Evolutionary conservation across 768 basidiomycete genomes (phyloP), one percentile per base, ranked within the genome.

Genomic region (Coprinopsis strossmayeri): DNA sequence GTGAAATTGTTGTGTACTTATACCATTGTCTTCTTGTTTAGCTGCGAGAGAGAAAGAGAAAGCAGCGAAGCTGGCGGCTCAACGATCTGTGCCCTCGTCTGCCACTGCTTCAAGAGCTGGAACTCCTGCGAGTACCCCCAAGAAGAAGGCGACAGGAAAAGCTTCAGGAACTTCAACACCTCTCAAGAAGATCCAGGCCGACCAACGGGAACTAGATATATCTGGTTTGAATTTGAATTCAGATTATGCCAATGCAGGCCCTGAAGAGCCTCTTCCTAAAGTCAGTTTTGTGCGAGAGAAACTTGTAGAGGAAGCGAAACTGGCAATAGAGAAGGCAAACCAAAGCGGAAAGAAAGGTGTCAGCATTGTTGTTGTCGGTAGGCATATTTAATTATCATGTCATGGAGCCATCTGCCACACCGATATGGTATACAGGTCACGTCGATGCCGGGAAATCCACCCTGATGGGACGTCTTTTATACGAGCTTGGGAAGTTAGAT

Each of bases 361-460:
- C 43, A 94, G 86, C 62, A 69, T 99, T 56, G 87, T 98, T 23
- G 91, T 99, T 38, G 85, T 99, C 35, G 96, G 95, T 95, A 61
- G 55, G 70, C 23, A 32, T 32, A 7, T 32, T 32, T 32, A 32
- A 7, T 32, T 7, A 32, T 32, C 35, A 34, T 30, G 32, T 53
- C 21, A 27, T n/a, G n/a, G n/a, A n/a, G n/a, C n/a, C 56, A 32
- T 32, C 30, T 32, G 30, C 30, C 9, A 32, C n/a, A n/a, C n/a
- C n/a, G n/a, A n/a, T n/a, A n/a, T 32, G 9, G 18, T 38, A 17
- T 17, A 18, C 35, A 97, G 95, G 96, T 32, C 96, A 99, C 60
- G 96, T 99, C 52, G 96, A 99, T 67, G 96, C 96, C 15, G 96
- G 96, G 21, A 99, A 99, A 65, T 96, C 93, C 3, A 99, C 96